Evolutionary conservation across 331 rosid genomes (phyloP), one percentile per base, ranked within the genome.

Genomic region (Cydonia oblonga): DNA sequence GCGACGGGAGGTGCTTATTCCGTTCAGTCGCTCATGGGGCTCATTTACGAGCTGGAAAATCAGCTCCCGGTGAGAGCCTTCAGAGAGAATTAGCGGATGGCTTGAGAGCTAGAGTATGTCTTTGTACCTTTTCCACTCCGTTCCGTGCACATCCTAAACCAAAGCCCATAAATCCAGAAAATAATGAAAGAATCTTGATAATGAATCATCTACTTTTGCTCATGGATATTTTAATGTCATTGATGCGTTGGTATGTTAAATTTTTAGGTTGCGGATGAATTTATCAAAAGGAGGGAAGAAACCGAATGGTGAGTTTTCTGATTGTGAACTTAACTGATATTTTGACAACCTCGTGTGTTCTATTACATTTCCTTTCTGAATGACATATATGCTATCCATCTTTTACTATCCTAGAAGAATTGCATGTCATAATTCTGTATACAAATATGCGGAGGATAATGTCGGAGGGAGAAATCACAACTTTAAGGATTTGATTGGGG

Each of bases 1-100:
- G 97, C 56, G 97, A 90, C 73, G 97, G 97, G 59, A 84, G 98
- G 76, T 93, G 98, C 76, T 73, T 93, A 86, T 93, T 93, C 79
- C 89, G 96, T 58, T 89, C 98, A 22, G 91, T 93, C 53, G 90
- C 98, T 78, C 95, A 86, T 40, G 96, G 96, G 51, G 97, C 97
- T 73, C 85, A 92, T 75, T 66, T 89, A 70, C 86, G 87, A 74
- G 84, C 91, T 25, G 96, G 92, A 72, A 84, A 86, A 78, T 70
- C 90, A 52, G 84, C 97, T 75, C 98, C 96, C 5, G 73, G 75
- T 76, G 87, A 70, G 84, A 89, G 81, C 73, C 57, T 60, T 59
- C 98, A 93, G 75, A 86, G 84, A 83, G 82, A 89, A 79, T 81
- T 91, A 68, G 97, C 98, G 24, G 97, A 93, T 78, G 88, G 84